Conservation (phyloP, 352 stramenopile genomes). For the Phytophthora cajani region DNA sequence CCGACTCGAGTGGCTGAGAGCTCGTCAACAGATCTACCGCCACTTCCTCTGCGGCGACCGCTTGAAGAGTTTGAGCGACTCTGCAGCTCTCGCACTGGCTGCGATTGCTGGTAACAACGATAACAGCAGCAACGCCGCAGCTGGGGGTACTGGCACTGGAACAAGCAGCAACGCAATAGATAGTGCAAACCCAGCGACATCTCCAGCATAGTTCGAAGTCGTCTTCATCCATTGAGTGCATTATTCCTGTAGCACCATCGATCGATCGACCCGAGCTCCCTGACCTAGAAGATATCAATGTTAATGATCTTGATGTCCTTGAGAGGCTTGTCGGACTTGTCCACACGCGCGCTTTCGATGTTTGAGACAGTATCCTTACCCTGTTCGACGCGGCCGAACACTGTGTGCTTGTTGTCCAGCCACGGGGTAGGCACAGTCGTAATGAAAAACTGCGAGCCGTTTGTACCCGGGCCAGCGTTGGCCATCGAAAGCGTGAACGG, state of each 20-base stretch:
- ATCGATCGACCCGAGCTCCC: slow-evolving; percentile 5
- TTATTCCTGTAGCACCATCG: slow-evolving; percentile 22
- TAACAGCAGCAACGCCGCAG: slow-evolving; percentile 5
- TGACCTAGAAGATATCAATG: slow-evolving; percentile 82
- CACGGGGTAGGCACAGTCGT: slow-evolving; percentile 98
- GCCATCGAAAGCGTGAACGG: slow-evolving; percentile 99
- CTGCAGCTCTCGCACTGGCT: slow-evolving; percentile 18
- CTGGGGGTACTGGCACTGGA: background rate
- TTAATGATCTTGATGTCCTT: slow-evolving; percentile 91
- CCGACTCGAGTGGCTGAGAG: slow-evolving; percentile 49
- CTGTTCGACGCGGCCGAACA: slow-evolving; percentile 91
- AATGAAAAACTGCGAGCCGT: slow-evolving; percentile 98
- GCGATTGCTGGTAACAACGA: slow-evolving; percentile 15
- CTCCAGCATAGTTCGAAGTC: slow-evolving; percentile 11
- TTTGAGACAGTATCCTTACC: slow-evolving; percentile 97
- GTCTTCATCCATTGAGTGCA: slow-evolving; percentile 24
- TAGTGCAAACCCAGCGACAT: slow-evolving; percentile 9
- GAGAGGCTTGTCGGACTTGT: slow-evolving; percentile 82
- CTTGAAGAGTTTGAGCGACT: slow-evolving; percentile 37
- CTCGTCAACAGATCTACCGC: slow-evolving; percentile 53
- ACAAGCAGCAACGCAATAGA: slow-evolving; percentile 11
- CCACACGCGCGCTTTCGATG: slow-evolving; percentile 93
- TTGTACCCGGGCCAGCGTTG: slow-evolving; percentile 90
- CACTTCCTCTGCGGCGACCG: slow-evolving; percentile 65
- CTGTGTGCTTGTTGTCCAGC: slow-evolving; percentile 97